Percentiles rank a stretch among this genome's conserved stretches.
These are phyloP conservation scores for Puccinia hordei DNA, from an alignment of 1,284 basidiomycete species.

Conservation along the genomic window DNA sequence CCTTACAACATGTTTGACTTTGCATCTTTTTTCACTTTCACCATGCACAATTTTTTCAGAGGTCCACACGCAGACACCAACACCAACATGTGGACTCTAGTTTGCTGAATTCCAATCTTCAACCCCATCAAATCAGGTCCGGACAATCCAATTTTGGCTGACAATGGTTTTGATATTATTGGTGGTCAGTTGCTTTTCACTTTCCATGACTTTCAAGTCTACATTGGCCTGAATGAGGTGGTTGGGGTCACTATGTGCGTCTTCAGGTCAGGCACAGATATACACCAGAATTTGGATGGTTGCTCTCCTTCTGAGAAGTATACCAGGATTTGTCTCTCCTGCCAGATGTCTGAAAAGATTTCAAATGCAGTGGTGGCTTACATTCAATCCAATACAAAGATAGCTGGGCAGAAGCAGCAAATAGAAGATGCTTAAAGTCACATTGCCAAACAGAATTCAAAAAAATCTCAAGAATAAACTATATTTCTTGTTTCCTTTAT, in stretches of 20 bases:
- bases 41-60: slow-evolving; percentile 10
- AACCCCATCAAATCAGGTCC: too few species aligned
- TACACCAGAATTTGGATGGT: slow-evolving; percentile 8
- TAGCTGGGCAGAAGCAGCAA: background rate
- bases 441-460: background rate
- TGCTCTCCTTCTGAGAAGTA: background rate
- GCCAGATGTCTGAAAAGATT: slow-evolving; percentile 23
- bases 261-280: background rate
- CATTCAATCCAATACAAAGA: background rate
- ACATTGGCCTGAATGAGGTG: slow-evolving; percentile 10
- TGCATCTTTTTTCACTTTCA: slow-evolving; percentile 4
- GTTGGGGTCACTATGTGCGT: background rate
- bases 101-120: slow-evolving; percentile 8
- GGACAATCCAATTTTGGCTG: slow-evolving; percentile 2
- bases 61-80: slow-evolving; percentile 12
- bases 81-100: background rate
- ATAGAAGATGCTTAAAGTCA: slow-evolving; percentile 4
- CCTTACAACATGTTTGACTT: slow-evolving; percentile 22
- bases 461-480: background rate
- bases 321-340: slow-evolving; percentile 10
- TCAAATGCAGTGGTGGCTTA: background rate
- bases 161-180: background rate
- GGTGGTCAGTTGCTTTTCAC: slow-evolving; percentile 21
- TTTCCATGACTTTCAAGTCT: slow-evolving; percentile 19
- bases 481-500: background rate